phyloP scores from a whole-genome alignment of 768 basidiomycete species.

The Agrocybe chaxingu region DNA sequence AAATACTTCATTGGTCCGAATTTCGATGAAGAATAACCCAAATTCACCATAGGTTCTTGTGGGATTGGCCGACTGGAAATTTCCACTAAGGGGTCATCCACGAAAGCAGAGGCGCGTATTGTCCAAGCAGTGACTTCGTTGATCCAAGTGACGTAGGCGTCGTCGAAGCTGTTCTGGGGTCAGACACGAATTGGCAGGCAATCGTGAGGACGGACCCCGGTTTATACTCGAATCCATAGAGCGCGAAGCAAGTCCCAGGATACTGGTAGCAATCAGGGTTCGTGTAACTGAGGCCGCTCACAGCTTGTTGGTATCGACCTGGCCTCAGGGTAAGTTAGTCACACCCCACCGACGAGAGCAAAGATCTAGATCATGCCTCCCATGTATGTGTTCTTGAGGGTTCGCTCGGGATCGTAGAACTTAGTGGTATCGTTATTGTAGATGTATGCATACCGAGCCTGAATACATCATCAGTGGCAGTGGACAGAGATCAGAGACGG shows the following conservation, averaged over 20 bases:
- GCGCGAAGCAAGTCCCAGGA: slow-evolving; percentile 24
- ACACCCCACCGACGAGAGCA: slow-evolving; percentile 6
- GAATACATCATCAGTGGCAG: slow-evolving; percentile 26
- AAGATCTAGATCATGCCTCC: slow-evolving; percentile 53
- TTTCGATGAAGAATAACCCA: too few relatives aligned
- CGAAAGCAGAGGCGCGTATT: slow-evolving; percentile 45
- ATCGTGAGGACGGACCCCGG: slow-evolving; percentile 31
- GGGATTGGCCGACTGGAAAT: slow-evolving; percentile 55
- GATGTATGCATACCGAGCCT: slow-evolving; percentile 52
- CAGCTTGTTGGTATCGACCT: slow-evolving; percentile 66
- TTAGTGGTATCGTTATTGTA: slow-evolving; percentile 41
- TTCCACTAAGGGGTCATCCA: slow-evolving; percentile 42
- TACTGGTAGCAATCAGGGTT: slow-evolving; percentile 63
- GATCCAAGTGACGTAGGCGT: slow-evolving; percentile 69
- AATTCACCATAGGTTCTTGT: slow-evolving; percentile 61
- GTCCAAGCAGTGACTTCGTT: slow-evolving; percentile 59
- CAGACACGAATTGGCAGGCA: slow-evolving; percentile 10
- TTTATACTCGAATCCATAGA: slow-evolving; percentile 48
- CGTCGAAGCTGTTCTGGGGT: slow-evolving; percentile 37
- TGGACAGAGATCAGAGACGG: slow-evolving; percentile 25
- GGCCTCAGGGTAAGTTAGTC: neutral
- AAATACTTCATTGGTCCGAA: too few relatives aligned
- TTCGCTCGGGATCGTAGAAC: slow-evolving; percentile 44
- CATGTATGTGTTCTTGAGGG: slow-evolving; percentile 50
- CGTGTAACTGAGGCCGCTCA: slow-evolving; percentile 59